Percentiles rank a stretch among this genome's conserved stretches.
Conservation (phyloP, 495 filamentous ascomycete genomes). For the Parachaetomium inaequale region DNA sequence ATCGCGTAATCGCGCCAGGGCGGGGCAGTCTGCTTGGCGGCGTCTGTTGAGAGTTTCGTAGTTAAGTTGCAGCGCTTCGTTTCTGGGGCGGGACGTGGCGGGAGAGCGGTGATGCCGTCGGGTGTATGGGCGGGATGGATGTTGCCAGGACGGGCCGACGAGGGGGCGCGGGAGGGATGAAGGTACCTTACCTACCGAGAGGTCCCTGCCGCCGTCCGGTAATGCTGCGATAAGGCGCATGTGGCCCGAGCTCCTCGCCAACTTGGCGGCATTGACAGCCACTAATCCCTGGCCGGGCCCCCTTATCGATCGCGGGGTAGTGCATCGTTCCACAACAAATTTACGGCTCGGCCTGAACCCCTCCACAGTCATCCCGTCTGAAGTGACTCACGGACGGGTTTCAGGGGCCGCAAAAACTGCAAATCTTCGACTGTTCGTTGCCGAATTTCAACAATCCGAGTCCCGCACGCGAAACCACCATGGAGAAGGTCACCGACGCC, state of each 20-base stretch:
- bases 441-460: constrained; percentile 6
- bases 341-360: constrained; percentile 15
- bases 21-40: not conserved
- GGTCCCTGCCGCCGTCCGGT: too few relatives aligned
- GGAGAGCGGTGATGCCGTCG: not conserved
- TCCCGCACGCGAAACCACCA: constrained; percentile 7
- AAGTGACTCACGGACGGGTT: constrained; percentile 31
- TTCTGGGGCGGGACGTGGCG: not conserved
- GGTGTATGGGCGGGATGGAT: too few relatives aligned
- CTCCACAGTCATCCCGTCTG: constrained; percentile 17
- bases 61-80: not conserved
- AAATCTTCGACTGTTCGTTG: not conserved
- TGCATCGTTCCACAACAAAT: constrained; percentile 18
- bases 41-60: not conserved
- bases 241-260: constrained; percentile 6
- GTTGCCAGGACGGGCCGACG: not conserved
- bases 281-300: not conserved
- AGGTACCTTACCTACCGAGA: too few relatives aligned
- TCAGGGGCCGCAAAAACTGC: constrained; percentile 20
- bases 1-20: constrained; percentile 16
- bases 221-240: not conserved
- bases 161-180: not conserved
- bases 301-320: constrained; percentile 24
- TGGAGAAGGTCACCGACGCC: constrained; percentile 36
- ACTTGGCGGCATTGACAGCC: not conserved